Evolutionary conservation across 768 basidiomycete species (phyloP), one percentile per base, ranked within the genome.

Genomic region (Pulveroboletus sp.): DNA sequence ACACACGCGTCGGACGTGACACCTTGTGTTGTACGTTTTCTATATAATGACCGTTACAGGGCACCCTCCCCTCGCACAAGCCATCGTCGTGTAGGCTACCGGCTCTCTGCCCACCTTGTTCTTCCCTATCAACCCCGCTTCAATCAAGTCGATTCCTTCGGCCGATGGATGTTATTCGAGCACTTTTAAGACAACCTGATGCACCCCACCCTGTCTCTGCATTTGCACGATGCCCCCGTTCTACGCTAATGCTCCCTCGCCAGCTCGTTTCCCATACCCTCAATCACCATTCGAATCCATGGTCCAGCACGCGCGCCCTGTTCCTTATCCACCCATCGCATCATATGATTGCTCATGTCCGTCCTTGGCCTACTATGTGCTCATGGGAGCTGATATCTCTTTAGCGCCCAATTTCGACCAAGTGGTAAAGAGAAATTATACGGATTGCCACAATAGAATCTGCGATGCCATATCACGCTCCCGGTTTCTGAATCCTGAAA

Each of bases 331-430:
- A 8, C n/a, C 14, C 21, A 17, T 3, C 13, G 18, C 10, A 15
- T 30, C 31, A 10, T 35, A 39, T n/a, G 10, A 43, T 14, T 42
- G 33, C 18, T 2, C 43, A 17, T 18, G 62, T 62, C n/a, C 40
- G 61, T 58, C 39, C 9, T 50, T 28, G n/a, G 14, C 14, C 17
- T 24, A 9, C 32, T 39, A 24, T 9, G 5, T 47, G 26, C 28
- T 10, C 15, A 17, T 31, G 3, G 13, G 21, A 30, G 13, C 38
- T 60, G 9, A 59, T 26, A 6, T 36, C 18, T 31, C 21, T 38
- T 15, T 41, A 64, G 61, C 30, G 2, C 28, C 1, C 30, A 0
- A 33, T 18, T 50, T 56, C 10, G 54, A 65, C 21, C 9, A 37
- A 6, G 43, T 14, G 42, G 42, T 53, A 8, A 32, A 38, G 33